Base-by-base conservation (phyloP, 1,284 basidiomycete species). In the Tylopilus orsonianus region DNA sequence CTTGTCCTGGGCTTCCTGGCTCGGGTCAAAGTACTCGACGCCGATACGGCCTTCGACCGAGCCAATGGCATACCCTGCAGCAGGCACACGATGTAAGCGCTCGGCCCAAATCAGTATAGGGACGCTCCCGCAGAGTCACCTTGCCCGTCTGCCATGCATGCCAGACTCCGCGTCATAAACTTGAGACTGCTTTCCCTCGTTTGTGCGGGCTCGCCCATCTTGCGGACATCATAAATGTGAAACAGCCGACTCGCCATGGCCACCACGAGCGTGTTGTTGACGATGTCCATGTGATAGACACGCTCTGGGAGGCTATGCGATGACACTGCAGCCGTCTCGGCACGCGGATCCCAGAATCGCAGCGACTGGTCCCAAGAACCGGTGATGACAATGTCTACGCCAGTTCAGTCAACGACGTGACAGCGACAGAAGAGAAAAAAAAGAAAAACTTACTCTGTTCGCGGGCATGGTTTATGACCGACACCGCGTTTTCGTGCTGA, bases 31-130 rank as follows among this genome's bases (percentile, higher is more conserved):
- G 70, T 97, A 98, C 67, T 99, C 97, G 35, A 99, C 95, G 0
- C 95, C 93, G 48, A 99, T 94, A 33, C 96, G 81, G 0, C 96
- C 96, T 66, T 99, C 97, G 14, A 97, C 92, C 0, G 93, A 96
- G 0, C 87, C 90, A 0, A 89, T 93, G 1, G 94, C 93, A 69
- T 92, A 99, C 8, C 96, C 95, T 93, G 13, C 5, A 10, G 32
- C 23, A 2, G 14, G 23, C 13, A 18, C 0, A 5, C 1, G 2
- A 23, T 5, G 36, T 8, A 8, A 48, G n/a, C 34, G 16, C 8
- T 38, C 36, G 27, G 7, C 13, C 16, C 12, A 19, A 42, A 16
- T 10, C 12, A 10, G 14, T 4, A 7, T 10, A 30, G 29, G 14
- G 29, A 30, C 10, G 12, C 29, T 14, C 41, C 18, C 42, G 29